These are phyloP conservation scores for Flaveria brownii DNA, from an alignment of 129 eudicot genomes.

Conservation along the genomic window DNA sequence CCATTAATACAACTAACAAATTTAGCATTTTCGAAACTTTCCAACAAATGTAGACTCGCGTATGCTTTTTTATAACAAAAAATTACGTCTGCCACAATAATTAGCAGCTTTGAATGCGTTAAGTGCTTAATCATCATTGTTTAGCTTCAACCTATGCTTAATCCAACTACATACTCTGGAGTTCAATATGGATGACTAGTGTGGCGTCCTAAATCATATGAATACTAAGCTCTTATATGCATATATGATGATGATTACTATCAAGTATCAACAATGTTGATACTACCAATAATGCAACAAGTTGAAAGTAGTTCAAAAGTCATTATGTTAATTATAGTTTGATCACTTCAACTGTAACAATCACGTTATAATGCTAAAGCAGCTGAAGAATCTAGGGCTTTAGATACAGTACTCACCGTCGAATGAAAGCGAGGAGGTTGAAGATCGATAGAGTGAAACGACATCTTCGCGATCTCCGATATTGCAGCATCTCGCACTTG, in stretches of 20 bases:
- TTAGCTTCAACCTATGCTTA: conserved; percentile 3
- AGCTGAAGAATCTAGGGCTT: background rate
- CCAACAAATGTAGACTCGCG: background rate
- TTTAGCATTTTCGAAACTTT: background rate
- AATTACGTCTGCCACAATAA: background rate
- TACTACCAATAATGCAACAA: background rate
- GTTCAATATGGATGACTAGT: background rate
- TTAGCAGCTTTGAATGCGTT: background rate
- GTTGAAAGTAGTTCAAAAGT: too few relatives aligned
- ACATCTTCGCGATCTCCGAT: conserved; percentile 90
- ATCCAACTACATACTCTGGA: background rate
- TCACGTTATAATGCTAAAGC: background rate
- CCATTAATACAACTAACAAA: background rate
- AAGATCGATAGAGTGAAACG: conserved; percentile 51
- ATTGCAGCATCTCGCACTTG: conserved; percentile 70
- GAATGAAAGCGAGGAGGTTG: conserved; percentile 58
- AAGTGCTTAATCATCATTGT: background rate
- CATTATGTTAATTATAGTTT: too few relatives aligned
- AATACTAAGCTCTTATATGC: conserved; percentile 2
- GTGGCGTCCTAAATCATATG: conserved; percentile 2
- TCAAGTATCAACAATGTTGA: background rate
- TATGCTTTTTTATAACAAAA: background rate
- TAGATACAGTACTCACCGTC: conserved; percentile 43
- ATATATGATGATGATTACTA: background rate
- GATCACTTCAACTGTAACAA: conserved; percentile 8